Evolutionary conservation across 2,329 filamentous ascomycete genomes (phyloP), one percentile per base, ranked within the genome.

Genomic region (Penicillium fuscoglaucum): DNA sequence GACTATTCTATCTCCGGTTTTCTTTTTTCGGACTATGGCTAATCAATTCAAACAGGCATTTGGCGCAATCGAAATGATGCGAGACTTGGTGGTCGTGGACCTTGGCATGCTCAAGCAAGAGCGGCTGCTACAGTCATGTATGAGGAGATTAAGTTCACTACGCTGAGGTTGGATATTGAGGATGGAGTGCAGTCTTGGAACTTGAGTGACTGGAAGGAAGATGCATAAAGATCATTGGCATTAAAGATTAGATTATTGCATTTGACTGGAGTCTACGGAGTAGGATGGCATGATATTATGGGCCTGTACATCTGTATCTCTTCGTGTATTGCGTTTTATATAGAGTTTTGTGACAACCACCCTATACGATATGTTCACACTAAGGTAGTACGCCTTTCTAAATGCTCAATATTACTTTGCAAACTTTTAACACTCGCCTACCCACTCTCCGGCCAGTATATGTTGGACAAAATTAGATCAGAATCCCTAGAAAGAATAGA

Each of bases 141-240:
- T 62, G 72, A 89, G 83, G 80, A 80, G 59, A 90, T 92, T 68
- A 87, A 90, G 68, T 86, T 89, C 63, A 82, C 87, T 67, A 84
- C 84, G 57, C 78, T 84, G 70, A 80, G 80, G 51, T 72, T 96
- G 68, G 83, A 85, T 37, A 83, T 96, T 61, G 80, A 82, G 26
- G 87, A 93, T 68, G 84, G 83, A 19, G 84, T 83, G 39, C 73
- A 80, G 62, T 81, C 77, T 45, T 95, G 90, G 87, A 79, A 83
- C 51, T 82, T 91, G 62, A 76, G 76, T 40, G 78, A 83, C 41
- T 90, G 87, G 87, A 72, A 73, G 48, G 75, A 62, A 17, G 49
- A 56, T 26, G 28, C 19, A 24, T 55, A 35, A 50, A 31, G 37
- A 24, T 12, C 13, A 41, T 41, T 50, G 15, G 2, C 33, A 37